Base-by-base conservation (phyloP, 106 monocot species). In the Allium sativum region DNA sequence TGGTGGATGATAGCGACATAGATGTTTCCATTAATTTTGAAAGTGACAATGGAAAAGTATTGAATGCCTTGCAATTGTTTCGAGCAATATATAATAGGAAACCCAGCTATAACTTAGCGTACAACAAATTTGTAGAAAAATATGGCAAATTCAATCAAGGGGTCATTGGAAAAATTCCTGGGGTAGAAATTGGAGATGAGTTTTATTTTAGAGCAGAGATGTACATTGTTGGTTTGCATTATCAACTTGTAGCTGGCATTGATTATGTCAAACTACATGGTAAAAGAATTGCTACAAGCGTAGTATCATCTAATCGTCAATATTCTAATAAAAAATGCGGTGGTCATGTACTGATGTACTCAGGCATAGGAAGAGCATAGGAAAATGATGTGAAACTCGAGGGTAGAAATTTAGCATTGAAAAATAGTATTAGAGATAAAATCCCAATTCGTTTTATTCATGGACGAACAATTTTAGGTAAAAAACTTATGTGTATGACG, bases 121-220 rank as follows among this genome's bases (percentile, higher is more conserved):
- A 73, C 10, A 77, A 58, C 46, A 45, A 68, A 9, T 74, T 79
- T 61, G 79, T 73, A 58, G 79, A 77, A 21, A 69, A 40, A 22
- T 41, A 43, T 43, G 43, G 47, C 62, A 19, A 15, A 8, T 22
- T 48, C 41, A 42, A 7, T 7, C 65, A 48, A 40, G 70, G 67
- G 61, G 70, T 45, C 46, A 8, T 83, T 5, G 90, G 86, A 58
- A 72, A 21, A 48, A 71, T 91, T 10, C 86, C 90, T 11, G 90
- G 90, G 43, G 62, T 86, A 46, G 66, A 80, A 56, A 20, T 81
- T 59, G 90, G 90, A 3, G 90, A 91, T 73, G 69, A 72, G 52
- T 91, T 91, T 45, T 70, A 77, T 44, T 50, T 67, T 42, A 77
- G 78, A 52, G 68, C 54, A 0, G 92, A 92, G 65, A 73, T 87